Percentiles rank a stretch among this genome's conserved stretches.
Evolutionary conservation across 2,329 filamentous ascomycete species (phyloP).

Genomic region (Trichoderma simmonsii): DNA sequence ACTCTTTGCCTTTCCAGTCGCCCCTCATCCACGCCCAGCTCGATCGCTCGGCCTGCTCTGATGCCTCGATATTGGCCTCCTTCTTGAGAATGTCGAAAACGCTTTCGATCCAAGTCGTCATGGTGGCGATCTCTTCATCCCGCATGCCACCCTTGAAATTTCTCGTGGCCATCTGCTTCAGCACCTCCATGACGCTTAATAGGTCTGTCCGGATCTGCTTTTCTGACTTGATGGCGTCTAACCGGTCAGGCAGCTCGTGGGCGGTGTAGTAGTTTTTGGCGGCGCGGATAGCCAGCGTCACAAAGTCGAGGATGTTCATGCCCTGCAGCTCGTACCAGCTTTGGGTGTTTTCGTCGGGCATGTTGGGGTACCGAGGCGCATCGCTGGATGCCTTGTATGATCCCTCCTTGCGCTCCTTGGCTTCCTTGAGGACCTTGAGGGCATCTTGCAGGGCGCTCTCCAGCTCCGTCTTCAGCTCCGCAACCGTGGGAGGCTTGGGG

Average conservation of each 20-base stretch:
- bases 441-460: conserved; percentile 70
- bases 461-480: conserved; percentile 66
- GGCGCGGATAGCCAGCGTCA: conserved; percentile 91
- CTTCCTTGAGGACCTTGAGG: conserved; percentile 62
- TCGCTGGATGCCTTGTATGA: conserved; percentile 29
- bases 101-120: conserved; percentile 74
- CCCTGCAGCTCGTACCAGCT: conserved; percentile 87
- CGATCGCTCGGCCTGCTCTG: conserved; percentile 66
- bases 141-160: conserved; percentile 82
- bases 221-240: conserved; percentile 85
- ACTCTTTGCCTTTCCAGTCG: conserved; percentile 72
- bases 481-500: conserved; percentile 77
- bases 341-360: conserved; percentile 49
- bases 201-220: conserved; percentile 80
- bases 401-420: conserved; percentile 39
- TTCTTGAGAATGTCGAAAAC: conserved; percentile 72
- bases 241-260: conserved; percentile 79
- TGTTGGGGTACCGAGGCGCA: conserved; percentile 34
- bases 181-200: conserved; percentile 79
- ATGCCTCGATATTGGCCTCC: conserved; percentile 74
- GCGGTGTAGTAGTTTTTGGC: conserved; percentile 96
- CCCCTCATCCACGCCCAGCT: conserved; percentile 77
- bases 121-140: conserved; percentile 70
- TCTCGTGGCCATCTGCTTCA: conserved; percentile 86
- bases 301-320: conserved; percentile 85